Base-by-base conservation (phyloP, 495 filamentous ascomycete species). In the Echria macrotheca region DNA sequence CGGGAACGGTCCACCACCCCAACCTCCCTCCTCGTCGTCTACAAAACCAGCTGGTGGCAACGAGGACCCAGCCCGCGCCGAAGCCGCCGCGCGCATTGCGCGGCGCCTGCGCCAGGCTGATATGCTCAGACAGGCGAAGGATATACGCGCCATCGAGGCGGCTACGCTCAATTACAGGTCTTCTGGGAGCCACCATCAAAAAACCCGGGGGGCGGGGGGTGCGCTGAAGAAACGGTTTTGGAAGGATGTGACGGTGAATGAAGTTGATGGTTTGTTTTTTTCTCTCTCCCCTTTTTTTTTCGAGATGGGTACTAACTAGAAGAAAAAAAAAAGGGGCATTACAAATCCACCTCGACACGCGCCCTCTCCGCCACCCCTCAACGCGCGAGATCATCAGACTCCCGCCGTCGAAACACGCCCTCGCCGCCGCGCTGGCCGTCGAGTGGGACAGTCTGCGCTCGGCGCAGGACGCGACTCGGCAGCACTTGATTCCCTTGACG, bases 371-470 rank as follows among this genome's bases (percentile, higher is more conserved):
- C 54, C 82, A 76, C 14, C 91, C 89, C 0, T 71, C 76, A 17
- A 72, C 72, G 0, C 87, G 76, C 37, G 65, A 75, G 12, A 71
- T 85, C 45, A 77, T 98, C 54, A 74, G 75, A 2, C 58, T 97
- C 24, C 91, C 93, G 0, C 58, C 67, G 0, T 73, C 73, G 41
- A 96, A 96, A 61, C 81, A 83, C 10, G 78, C 88, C 48, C 83
- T 98, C 11, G 93, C 94, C n/a, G 72, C 79, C 21, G 85, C 87
- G 22, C 79, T 98, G 39, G 93, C 91, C 0, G 63, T 93, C 8
- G 93, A 98, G 69, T 98, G 93, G 93, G 89, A 95, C 61, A 75
- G 83, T 31, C 79, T 97, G 46, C 74, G 81, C 18, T 85, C 85
- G 44, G 79, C 84, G 2, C 80, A 86, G 51, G 85, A 96, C 61